Base-by-base conservation (phyloP, 2,329 filamentous ascomycete species). In the Neonectria coccinea region DNA sequence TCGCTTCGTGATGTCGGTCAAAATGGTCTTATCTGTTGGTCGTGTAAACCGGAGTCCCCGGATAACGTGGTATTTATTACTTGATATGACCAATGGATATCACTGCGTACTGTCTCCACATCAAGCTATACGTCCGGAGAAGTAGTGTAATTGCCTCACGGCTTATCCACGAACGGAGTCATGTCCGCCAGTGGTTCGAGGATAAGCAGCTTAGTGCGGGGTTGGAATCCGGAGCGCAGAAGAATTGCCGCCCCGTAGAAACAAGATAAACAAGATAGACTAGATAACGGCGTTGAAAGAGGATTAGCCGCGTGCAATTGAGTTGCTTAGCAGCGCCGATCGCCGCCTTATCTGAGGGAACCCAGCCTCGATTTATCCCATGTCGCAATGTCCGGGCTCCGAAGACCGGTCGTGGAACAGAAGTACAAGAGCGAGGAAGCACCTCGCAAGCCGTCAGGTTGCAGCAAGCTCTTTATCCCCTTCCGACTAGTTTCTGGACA, bases 21-120 rank as follows among this genome's bases (percentile, higher is more conserved):
- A 25, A 25, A 7, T n/a, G 14, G 36, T 16, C 36, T 39, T 39
- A 39, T 39, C 36, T 39, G 16, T 16, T n/a, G 36, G 36, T 25
- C 14, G 14, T n/a, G 6, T 16, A 8, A 39, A n/a, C 5, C 14
- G 36, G 36, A n/a, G 36, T 33, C 36, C 16, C 36, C 14, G 10
- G 33, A 16, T 16, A 5, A 16, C 33, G 9, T 36, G 4, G 12
- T n/a, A 8, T 14, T 8, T n/a, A 39, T n/a, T 8, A 14, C 14
- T n/a, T 39, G 36, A n/a, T 39, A 44, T 44, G 41, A 44, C n/a
- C n/a, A 44, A 44, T 44, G 18, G n/a, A 44, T 44, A 20, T 44
- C 10, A 20, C 41, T 2, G 41, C 10, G 4, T 20, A 42, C 18
- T 5, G 10, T 20, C 41, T 20, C 20, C 42, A 20, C 41, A 44